These are phyloP conservation scores for Dictyostelium firmibasis DNA, from an alignment of 78 protist species.

Conservation along the genomic window DNA sequence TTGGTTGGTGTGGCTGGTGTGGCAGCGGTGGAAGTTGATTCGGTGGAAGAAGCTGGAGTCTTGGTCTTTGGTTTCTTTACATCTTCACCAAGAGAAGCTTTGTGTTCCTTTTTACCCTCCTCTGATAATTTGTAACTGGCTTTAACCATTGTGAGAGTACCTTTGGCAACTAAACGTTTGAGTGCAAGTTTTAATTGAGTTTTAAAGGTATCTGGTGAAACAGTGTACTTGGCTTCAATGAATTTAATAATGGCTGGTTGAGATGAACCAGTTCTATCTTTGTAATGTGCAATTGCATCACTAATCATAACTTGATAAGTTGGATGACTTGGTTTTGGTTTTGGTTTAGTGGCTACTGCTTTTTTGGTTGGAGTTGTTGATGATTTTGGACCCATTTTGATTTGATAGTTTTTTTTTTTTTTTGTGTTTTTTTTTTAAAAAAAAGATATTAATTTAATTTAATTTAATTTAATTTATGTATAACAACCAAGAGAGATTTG, in stretches of 20 bases:
- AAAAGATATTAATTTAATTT: background rate
- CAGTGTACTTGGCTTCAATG: slow-evolving; percentile 32
- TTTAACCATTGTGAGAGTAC: background rate
- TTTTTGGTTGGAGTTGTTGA: background rate
- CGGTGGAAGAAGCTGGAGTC: background rate
- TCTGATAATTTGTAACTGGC: slow-evolving; percentile 36
- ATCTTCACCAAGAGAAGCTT: background rate
- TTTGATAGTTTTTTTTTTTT: background rate
- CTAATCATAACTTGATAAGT: slow-evolving; percentile 44
- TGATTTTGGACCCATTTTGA: background rate
- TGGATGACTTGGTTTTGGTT: slow-evolving; percentile 17
- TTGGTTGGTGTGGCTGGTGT: slow-evolving; percentile 4
- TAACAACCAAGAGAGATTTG: background rate
- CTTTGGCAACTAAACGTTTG: slow-evolving; percentile 2
- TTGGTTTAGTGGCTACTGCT: background rate
- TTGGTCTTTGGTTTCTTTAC: background rate
- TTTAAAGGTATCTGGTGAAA: slow-evolving; percentile 5
- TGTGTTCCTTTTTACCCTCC: background rate
- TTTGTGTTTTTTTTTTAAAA: background rate
- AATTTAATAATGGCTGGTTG: slow-evolving; percentile 38
- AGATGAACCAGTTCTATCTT: slow-evolving; percentile 46
- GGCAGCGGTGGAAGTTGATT: background rate
- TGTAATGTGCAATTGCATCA: slow-evolving; percentile 8
- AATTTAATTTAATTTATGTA: background rate
- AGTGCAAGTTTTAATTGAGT: background rate